Conservation (phyloP, 192 early-diverging fungal genomes). For the Rhizophagus sp. region DNA sequence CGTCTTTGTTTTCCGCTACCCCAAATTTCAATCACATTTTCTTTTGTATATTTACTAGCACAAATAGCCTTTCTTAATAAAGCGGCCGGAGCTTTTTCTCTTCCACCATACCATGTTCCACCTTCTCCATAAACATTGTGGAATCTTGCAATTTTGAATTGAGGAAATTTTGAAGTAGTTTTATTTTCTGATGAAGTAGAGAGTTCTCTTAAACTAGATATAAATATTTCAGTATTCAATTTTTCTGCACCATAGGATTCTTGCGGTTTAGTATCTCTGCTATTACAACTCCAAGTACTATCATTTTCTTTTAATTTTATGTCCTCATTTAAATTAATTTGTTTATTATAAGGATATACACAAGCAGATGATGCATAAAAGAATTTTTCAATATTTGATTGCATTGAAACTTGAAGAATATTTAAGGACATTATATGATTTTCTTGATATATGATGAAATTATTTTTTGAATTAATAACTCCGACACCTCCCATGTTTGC, state of each 20-base stretch:
- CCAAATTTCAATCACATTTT: slow-evolving; percentile 4
- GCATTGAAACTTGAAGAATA: background rate
- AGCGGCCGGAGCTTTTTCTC: background rate
- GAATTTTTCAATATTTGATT: background rate
- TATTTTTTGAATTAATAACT: background rate
- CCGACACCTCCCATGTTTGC: background rate
- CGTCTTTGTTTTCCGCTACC: background rate
- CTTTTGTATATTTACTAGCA: background rate
- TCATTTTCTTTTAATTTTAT: background rate
- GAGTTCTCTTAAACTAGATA: background rate
- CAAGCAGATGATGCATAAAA: slow-evolving; percentile 12
- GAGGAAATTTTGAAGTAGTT: background rate
- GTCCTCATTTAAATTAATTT: background rate
- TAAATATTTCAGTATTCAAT: background rate
- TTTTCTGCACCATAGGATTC: slow-evolving; percentile 5
- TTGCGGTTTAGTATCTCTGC: background rate
- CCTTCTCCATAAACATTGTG: background rate
- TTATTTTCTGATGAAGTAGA: background rate
- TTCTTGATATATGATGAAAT: background rate
- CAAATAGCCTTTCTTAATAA: slow-evolving; percentile 1
- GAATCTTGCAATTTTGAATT: background rate
- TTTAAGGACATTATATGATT: background rate
- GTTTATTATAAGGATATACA: background rate
- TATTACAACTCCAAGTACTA: background rate
- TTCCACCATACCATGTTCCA: background rate